phyloP scores from a whole-genome alignment of 2,329 filamentous ascomycete genomes.

The Diaporthe destruens region DNA sequence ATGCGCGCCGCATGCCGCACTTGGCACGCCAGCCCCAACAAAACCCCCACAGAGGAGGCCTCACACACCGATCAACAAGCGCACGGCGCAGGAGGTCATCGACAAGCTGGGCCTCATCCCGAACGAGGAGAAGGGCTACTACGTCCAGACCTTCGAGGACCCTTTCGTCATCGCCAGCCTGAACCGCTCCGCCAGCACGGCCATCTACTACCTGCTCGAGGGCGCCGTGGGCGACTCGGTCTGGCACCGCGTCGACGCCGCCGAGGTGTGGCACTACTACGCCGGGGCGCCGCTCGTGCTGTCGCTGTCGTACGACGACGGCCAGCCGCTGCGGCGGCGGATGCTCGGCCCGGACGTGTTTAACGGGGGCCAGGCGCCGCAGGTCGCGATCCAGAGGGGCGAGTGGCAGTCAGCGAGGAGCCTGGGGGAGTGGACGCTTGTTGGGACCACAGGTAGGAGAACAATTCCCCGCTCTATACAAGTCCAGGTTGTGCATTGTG shows the following conservation, averaged over 20 bases:
- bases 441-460: conserved; percentile 51
- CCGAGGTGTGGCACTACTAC: conserved; percentile 67
- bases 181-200: conserved; percentile 59
- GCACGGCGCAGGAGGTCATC: conserved; percentile 59
- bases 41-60: neutral
- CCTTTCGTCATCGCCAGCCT: conserved; percentile 41
- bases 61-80: conserved; percentile 42
- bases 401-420: conserved; percentile 63
- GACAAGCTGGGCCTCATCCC: conserved; percentile 56
- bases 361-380: conserved; percentile 54
- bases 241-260: conserved; percentile 65
- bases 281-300: conserved; percentile 63
- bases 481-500: neutral
- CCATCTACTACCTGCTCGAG: conserved; percentile 67
- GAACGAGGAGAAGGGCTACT: conserved; percentile 64
- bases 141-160: conserved; percentile 61
- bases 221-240: conserved; percentile 56
- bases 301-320: conserved; percentile 59
- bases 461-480: neutral
- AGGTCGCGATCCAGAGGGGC: conserved; percentile 55
- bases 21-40: neutral
- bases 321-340: conserved; percentile 51
- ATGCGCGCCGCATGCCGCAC: neutral
- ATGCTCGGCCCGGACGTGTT: conserved; percentile 60
- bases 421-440: conserved; percentile 62